A percentile compares a stretch with the other conserved stretches of the same genome.
These are phyloP conservation scores for Trypanosoma grayi DNA, from an alignment of 208 protist species.

Conservation along the genomic window DNA sequence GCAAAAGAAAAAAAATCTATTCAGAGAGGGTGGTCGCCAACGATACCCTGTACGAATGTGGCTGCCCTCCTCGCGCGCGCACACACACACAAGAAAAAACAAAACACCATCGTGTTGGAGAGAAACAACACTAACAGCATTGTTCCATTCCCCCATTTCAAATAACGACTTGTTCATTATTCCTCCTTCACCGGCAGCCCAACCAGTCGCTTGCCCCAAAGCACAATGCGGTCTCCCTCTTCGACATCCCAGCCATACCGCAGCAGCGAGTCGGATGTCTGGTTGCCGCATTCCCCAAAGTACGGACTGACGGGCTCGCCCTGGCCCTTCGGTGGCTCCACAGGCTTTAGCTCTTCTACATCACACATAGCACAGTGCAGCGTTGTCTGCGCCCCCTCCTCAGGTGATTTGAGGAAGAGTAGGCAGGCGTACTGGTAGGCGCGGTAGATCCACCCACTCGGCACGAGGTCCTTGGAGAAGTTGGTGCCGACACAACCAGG, in stretches of 20 bases:
- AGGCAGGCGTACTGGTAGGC: conserved; percentile 31
- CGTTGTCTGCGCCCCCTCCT: conserved; percentile 85
- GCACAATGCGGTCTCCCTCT: conserved; percentile 57
- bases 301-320: conserved; percentile 57
- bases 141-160: not conserved
- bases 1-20: no score
- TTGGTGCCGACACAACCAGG: conserved; percentile 76
- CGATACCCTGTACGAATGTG: no score
- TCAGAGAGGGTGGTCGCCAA: no score
- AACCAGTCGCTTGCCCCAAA: conserved; percentile 64
- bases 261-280: conserved; percentile 56
- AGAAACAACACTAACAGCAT: no score
- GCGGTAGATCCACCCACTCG: conserved; percentile 23
- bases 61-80: no score
- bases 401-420: conserved; percentile 58
- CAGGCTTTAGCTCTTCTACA: conserved; percentile 64
- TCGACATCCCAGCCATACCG: conserved; percentile 79
- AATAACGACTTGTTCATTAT: not conserved
- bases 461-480: conserved; percentile 58
- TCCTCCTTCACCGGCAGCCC: conserved; percentile 26
- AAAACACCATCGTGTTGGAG: no score
- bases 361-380: conserved; percentile 86
- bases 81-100: no score
- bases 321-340: conserved; percentile 21
- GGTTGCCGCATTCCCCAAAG: conserved; percentile 83